Evolutionary conservation across 2,329 filamentous ascomycete genomes (phyloP).

Genomic region (Botrytis deweyae): DNA sequence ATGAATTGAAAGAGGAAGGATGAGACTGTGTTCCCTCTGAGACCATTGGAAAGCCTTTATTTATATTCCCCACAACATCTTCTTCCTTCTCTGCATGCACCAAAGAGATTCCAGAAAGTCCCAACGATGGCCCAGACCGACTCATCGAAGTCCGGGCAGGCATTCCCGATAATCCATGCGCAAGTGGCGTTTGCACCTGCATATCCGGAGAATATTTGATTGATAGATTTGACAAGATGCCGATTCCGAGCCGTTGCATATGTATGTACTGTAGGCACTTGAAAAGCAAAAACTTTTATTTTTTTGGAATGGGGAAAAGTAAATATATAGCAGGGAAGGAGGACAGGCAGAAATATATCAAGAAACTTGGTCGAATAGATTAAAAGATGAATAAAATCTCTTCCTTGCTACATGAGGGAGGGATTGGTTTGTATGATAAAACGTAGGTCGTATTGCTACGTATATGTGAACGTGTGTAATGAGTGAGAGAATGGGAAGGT

Average conservation of each 20-base stretch:
- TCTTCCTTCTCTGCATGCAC: background rate
- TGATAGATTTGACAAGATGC: slow-evolving; percentile 4
- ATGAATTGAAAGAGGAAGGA: background rate
- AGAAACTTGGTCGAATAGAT: background rate
- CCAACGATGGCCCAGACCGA: slow-evolving; percentile 4
- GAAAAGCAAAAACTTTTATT: background rate
- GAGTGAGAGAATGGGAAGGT: background rate
- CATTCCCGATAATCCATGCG: slow-evolving; percentile 1
- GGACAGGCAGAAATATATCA: background rate
- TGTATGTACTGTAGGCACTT: background rate
- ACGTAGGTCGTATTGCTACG: background rate
- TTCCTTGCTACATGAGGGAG: background rate
- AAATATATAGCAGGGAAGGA: background rate
- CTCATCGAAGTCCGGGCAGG: background rate
- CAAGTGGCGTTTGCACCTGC: slow-evolving; percentile 6
- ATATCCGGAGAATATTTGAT: background rate
- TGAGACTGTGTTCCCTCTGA: background rate
- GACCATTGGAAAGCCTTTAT: background rate
- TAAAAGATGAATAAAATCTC: background rate
- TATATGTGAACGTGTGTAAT: background rate
- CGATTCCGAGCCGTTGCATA: slow-evolving; percentile 17
- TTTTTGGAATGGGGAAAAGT: background rate
- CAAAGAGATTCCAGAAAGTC: background rate
- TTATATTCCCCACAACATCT: background rate
- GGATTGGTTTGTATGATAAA: background rate